These are phyloP conservation scores for Sedum album DNA, from an alignment of 164 flowering plant species.

Conservation along the genomic window DNA sequence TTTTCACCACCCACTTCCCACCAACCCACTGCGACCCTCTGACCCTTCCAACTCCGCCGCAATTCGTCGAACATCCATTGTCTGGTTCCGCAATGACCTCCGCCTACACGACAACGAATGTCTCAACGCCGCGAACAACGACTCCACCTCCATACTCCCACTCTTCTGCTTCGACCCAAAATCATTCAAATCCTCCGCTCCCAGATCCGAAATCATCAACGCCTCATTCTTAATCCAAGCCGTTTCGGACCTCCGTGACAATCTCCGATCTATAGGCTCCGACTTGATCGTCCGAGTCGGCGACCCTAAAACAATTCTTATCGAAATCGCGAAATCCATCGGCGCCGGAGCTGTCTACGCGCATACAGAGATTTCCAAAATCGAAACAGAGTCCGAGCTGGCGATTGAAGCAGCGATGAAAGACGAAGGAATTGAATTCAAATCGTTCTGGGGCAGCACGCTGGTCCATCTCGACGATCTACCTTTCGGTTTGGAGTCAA, in stretches of 20 bases:
- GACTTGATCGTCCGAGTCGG: conserved; percentile 83
- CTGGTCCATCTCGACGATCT: conserved; percentile 82
- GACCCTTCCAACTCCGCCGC: conserved; percentile 67
- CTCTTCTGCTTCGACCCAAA: conserved; percentile 85
- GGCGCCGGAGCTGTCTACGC: conserved; percentile 88
- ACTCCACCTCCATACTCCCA: conserved; percentile 70
- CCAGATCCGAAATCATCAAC: conserved; percentile 73
- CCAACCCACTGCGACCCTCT: conserved; percentile 49
- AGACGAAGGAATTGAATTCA: conserved; percentile 78
- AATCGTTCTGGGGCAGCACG: conserved; percentile 97
- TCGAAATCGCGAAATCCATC: conserved; percentile 59
- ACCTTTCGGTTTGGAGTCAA: conserved; percentile 73
- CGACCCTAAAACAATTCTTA: conserved; percentile 58
- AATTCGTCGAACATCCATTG: conserved; percentile 65
- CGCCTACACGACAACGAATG: conserved; percentile 84
- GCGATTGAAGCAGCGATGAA: conserved; percentile 65
- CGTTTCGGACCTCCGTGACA: conserved; percentile 61
- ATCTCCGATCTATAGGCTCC: conserved; percentile 58
- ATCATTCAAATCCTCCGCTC: conserved; percentile 70
- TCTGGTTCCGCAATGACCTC: conserved; percentile 86
- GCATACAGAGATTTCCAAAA: conserved; percentile 65
- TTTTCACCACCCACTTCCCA: conserved; percentile 43
- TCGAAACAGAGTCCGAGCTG: conserved; percentile 71
- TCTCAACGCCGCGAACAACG: conserved; percentile 61
- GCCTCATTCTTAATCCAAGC: conserved; percentile 73